Percentiles rank a stretch among this genome's conserved stretches.
Conservation (phyloP, 202 grass and related monocot genomes). For the Schoenoplectus triqueter region DNA sequence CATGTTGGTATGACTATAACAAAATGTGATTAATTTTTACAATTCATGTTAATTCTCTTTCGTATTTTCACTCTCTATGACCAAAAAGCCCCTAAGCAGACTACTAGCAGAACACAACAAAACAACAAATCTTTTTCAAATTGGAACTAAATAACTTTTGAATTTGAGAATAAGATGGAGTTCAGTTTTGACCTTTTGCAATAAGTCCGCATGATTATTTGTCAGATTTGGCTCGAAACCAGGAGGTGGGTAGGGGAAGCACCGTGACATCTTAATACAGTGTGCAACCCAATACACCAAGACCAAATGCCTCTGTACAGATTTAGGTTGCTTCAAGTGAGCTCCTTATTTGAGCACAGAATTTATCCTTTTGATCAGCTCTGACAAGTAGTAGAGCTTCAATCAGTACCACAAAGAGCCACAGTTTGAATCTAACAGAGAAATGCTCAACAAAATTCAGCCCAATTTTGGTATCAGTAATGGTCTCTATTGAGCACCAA, state of each 20-base stretch:
- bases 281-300: conserved; percentile 31
- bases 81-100: background rate
- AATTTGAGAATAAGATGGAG: conserved; percentile 19
- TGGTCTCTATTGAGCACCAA: background rate
- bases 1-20: background rate
- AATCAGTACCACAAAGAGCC: conserved; percentile 33
- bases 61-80: conserved; percentile 1
- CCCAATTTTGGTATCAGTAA: background rate
- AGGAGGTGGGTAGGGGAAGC: conserved; percentile 65
- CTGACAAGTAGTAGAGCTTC: conserved; percentile 31
- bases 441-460: conserved; percentile 36
- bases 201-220: conserved; percentile 48
- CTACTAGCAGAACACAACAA: background rate
- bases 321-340: conserved; percentile 19
- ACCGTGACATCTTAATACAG: conserved; percentile 57
- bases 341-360: conserved; percentile 14
- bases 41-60: background rate
- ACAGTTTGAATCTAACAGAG: conserved; percentile 27
- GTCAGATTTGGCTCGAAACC: conserved; percentile 52
- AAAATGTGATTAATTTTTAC: background rate
- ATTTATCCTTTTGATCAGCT: conserved; percentile 22
- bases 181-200: conserved; percentile 52
- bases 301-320: conserved; percentile 19
- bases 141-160: background rate
- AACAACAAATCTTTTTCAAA: background rate